Evolutionary conservation across 352 stramenopile species (phyloP).

Genomic region (Globisporangium yorkense): DNA sequence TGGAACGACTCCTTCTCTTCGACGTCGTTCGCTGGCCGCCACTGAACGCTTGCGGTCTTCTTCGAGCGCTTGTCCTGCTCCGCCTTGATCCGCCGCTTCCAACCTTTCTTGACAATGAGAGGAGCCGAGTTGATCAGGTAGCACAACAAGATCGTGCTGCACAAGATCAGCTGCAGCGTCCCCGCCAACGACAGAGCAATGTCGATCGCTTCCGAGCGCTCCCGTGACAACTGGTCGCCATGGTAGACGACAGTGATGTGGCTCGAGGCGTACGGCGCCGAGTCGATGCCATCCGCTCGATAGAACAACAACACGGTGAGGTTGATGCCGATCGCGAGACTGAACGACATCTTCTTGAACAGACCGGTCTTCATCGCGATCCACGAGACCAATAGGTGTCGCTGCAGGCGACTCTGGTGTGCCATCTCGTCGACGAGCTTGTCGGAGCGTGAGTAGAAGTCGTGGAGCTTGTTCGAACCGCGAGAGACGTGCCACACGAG

Average conservation of each 20-base stretch:
- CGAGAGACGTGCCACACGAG: constrained; percentile 59
- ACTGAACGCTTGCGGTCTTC: constrained; percentile 28
- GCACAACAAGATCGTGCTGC: constrained; percentile 38
- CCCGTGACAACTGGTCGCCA: constrained; percentile 2
- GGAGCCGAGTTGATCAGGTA: constrained; percentile 66
- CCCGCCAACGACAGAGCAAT: constrained; percentile 34
- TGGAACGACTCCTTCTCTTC: constrained; percentile 54
- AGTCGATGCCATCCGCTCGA: constrained; percentile 42
- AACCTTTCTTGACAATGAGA: constrained; percentile 61
- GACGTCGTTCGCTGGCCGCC: constrained; percentile 11
- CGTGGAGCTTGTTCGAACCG: constrained; percentile 52
- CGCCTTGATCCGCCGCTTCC: constrained; percentile 45
- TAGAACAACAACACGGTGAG: constrained; percentile 56
- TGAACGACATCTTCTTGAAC: constrained; percentile 53
- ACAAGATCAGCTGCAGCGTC: constrained; percentile 47
- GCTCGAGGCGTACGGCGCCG: constrained; percentile 39
- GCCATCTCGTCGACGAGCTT: constrained; percentile 73
- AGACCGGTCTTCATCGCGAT: constrained; percentile 33
- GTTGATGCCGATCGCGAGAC: constrained; percentile 47
- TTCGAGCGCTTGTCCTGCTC: constrained; percentile 39
- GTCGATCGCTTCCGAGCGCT: constrained; percentile 29
- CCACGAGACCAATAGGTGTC: constrained; percentile 25
- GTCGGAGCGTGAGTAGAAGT: constrained; percentile 60
- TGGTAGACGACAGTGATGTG: constrained; percentile 29
- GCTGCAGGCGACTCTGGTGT: constrained; percentile 45